These are phyloP conservation scores for Umbelopsis ramanniana DNA, from an alignment of 192 early-diverging fungal species.

Conservation along the genomic window DNA sequence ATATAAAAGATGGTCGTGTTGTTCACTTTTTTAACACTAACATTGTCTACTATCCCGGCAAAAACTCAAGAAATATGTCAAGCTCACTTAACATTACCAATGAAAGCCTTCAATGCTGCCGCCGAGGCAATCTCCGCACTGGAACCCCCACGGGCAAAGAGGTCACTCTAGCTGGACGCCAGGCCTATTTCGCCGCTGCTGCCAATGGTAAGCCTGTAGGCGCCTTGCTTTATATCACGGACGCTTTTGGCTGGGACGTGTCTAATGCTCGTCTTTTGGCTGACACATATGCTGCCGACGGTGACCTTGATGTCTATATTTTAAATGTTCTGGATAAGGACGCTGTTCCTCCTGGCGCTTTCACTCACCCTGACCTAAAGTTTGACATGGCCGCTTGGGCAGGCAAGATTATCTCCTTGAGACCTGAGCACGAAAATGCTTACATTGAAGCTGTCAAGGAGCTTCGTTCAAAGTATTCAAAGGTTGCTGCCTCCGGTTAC, in stretches of 20 bases:
- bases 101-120: slow-evolving; percentile 11
- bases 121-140: background rate
- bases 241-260: slow-evolving; percentile 5
- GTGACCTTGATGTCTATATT: slow-evolving; percentile 10
- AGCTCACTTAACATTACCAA: background rate
- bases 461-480: slow-evolving; percentile 1
- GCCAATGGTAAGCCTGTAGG: background rate
- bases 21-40: background rate
- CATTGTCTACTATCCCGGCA: background rate
- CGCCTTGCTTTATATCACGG: background rate
- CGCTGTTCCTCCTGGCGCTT: background rate
- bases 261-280: background rate
- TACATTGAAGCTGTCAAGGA: background rate
- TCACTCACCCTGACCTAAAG: background rate
- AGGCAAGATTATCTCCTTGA: background rate
- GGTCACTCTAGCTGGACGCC: slow-evolving; percentile 5
- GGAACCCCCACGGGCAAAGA: slow-evolving; percentile 2
- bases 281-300: slow-evolving; percentile 14
- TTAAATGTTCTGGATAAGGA: background rate
- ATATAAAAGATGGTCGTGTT: background rate
- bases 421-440: background rate
- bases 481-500: slow-evolving; percentile 6
- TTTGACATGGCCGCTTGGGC: background rate
- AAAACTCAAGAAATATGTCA: background rate
- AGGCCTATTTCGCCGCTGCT: slow-evolving; percentile 2